These are phyloP conservation scores for Lentinula sp. DNA, from an alignment of 768 basidiomycete species.

Conservation along the genomic window DNA sequence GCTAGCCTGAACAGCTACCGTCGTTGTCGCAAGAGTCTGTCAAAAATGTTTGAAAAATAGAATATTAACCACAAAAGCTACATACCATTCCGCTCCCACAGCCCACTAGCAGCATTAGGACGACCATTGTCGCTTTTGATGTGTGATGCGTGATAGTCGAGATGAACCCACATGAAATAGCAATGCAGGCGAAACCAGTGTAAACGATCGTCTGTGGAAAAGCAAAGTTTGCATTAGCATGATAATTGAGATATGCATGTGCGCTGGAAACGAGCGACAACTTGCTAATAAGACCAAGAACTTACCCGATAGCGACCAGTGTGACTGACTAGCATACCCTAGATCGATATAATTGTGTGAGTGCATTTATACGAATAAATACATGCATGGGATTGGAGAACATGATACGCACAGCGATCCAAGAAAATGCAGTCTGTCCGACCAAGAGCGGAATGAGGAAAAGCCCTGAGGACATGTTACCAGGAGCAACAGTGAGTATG, in stretches of 20 bases:
- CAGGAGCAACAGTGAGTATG: not conserved
- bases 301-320: slow-evolving; percentile 58
- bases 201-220: slow-evolving; percentile 44
- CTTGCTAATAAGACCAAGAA: not conserved
- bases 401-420: slow-evolving; percentile 37
- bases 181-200: slow-evolving; percentile 62
- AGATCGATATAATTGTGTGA: not conserved
- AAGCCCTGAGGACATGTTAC: slow-evolving; percentile 33
- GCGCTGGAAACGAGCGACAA: too few relatives aligned
- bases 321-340: slow-evolving; percentile 59
- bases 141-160: slow-evolving; percentile 53
- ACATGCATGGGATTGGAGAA: not conserved
- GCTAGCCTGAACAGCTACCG: slow-evolving; percentile 67
- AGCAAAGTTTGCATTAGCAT: not conserved
- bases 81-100: slow-evolving; percentile 51
- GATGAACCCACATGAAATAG: slow-evolving; percentile 61
- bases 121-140: slow-evolving; percentile 42
- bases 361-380: not conserved
- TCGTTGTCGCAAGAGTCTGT: slow-evolving; percentile 56
- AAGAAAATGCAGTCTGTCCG: slow-evolving; percentile 54
- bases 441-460: slow-evolving; percentile 67
- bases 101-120: slow-evolving; percentile 57
- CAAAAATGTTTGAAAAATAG: not conserved
- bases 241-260: not conserved
- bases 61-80: not conserved